Percentiles rank a stretch among this genome's conserved stretches.
These are phyloP conservation scores for Cyclotella choctawhatcheeana DNA, from an alignment of 108 stramenopile genomes.

Conservation along the genomic window DNA sequence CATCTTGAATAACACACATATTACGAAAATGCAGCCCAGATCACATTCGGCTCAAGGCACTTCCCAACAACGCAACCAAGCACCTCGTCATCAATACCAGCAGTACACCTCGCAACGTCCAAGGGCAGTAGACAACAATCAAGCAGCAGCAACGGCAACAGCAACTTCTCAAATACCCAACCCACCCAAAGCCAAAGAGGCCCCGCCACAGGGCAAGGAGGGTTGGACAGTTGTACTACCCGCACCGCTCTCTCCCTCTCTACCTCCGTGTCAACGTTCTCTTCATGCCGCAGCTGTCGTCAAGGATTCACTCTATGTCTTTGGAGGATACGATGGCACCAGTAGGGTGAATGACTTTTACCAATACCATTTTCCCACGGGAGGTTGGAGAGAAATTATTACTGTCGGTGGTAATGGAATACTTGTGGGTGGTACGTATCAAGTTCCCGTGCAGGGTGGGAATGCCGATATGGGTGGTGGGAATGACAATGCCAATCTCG, in stretches of 20 bases:
- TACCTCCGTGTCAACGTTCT: constrained; percentile 72
- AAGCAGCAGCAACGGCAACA: not conserved
- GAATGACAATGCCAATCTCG: constrained; percentile 1
- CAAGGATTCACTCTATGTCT: constrained; percentile 69
- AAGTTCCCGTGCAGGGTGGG: constrained; percentile 13
- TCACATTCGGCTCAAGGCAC: not conserved
- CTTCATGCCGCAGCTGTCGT: constrained; percentile 90
- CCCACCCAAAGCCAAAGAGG: not conserved
- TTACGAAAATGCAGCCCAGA: not conserved
- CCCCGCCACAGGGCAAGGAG: too few species aligned
- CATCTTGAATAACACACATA: not conserved
- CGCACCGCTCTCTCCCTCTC: constrained; percentile 18
- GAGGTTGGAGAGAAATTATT: constrained; percentile 50
- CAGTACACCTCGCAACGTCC: not conserved
- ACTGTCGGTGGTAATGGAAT: constrained; percentile 24
- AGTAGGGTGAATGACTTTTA: constrained; percentile 93
- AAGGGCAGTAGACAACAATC: not conserved
- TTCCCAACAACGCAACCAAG: not conserved
- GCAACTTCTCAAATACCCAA: not conserved
- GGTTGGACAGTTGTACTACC: constrained; percentile 41
- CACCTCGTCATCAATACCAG: constrained; percentile 8
- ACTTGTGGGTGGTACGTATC: constrained; percentile 8
- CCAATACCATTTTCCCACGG: constrained; percentile 86
- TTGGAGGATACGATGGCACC: constrained; percentile 90
- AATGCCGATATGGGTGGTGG: constrained; percentile 28